Base-by-base conservation (phyloP, 352 stramenopile genomes). In the Nothophytophthora sp. region DNA sequence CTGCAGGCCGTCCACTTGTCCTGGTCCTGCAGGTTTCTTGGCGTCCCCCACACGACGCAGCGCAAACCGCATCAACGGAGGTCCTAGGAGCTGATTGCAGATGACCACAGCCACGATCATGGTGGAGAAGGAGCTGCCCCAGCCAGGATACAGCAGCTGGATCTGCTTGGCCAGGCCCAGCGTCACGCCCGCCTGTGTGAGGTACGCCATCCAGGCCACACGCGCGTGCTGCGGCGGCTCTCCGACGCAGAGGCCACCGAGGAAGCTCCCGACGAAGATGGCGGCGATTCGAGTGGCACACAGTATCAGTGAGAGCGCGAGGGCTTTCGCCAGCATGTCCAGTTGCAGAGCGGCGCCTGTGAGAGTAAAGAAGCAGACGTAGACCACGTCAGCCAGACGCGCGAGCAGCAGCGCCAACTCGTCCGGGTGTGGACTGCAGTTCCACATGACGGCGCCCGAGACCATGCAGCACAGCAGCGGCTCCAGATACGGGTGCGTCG, bases 351-450 rank as follows among this genome's bases (percentile, higher is more conserved):
- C 81, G 12, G 78, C 78, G 15, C 78, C 78, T 3, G 78, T 86
- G 45, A 89, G 76, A 32, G 78, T 87, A 54, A 89, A 89, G 42
- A 89, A 89, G 41, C 71, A 77, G n/a, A 89, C 75, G 48, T 87
- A 89, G 22, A 89, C 73, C 15, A 86, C 40, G 41, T 85, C 70
- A 5, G 73, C 74, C 9, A 87, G 50, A 1, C 73, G 61, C 40
- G 83, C 78, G 20, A 88, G 41, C 37, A 88, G 45, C 13, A 83
- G 50, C 5, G 55, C 55, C 13, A 88, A 66, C 19, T 88, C 76
- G 33, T 88, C 76, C 2, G 73, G 70, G 24, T 83, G 81, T 0
- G 68, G 40, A 30, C 60, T 80, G 19, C 67, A 67, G 54, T 88
- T 88, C 73, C 73, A 88, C 76, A 88, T 80, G 22, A 82, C 67